These are phyloP conservation scores for Histomonas meleagridis DNA, from an alignment of 208 protist genomes.

Conservation along the genomic window DNA sequence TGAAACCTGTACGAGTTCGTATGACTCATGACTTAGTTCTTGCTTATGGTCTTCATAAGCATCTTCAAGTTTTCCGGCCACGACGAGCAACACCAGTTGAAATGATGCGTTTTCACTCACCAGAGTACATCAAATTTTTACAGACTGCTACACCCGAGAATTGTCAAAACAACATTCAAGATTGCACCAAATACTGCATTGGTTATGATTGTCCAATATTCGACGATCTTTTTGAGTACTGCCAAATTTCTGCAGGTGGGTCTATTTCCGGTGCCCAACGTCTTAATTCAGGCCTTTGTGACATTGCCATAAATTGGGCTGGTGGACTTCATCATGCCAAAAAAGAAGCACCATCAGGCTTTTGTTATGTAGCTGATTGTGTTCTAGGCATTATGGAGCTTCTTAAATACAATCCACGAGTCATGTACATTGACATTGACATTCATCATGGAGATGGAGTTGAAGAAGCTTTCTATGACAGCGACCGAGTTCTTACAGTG, in stretches of 20 bases:
- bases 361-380: constrained; percentile 99
- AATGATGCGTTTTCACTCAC: constrained; percentile 48
- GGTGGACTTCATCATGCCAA: constrained; percentile 92
- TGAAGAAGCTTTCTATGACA: constrained; percentile 85
- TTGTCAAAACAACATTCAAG: neutral
- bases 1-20: constrained; percentile 52
- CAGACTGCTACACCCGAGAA: constrained; percentile 46
- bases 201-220: constrained; percentile 57
- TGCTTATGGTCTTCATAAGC: constrained; percentile 49
- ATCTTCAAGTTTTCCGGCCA: constrained; percentile 47
- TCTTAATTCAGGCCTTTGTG: constrained; percentile 67
- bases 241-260: constrained; percentile 51
- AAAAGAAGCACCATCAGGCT: constrained; percentile 77
- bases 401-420: constrained; percentile 72
- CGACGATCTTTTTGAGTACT: constrained; percentile 56
- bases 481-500: constrained; percentile 90
- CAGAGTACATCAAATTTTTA: constrained; percentile 52
- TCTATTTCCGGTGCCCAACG: constrained; percentile 75
- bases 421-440: constrained; percentile 98
- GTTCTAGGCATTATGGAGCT: constrained; percentile 94
- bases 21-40: constrained; percentile 52
- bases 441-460: constrained; percentile 98
- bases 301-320: constrained; percentile 94
- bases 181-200: constrained; percentile 45
- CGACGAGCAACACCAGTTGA: constrained; percentile 40